Base-by-base conservation (phyloP, 495 filamentous ascomycete genomes). In the Filosporella fistucella region DNA sequence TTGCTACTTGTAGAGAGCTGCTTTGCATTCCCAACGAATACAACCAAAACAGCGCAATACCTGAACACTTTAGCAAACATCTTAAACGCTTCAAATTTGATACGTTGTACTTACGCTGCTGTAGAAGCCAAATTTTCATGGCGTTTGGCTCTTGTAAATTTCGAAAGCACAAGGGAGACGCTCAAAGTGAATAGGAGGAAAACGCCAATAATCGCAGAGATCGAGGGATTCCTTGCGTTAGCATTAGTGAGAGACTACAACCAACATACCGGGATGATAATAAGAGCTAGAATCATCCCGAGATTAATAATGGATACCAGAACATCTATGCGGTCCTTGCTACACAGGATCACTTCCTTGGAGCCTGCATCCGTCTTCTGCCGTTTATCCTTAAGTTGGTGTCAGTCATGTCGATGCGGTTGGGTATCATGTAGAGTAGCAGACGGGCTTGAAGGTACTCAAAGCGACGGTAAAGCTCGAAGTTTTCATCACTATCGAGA, bases 361-460 rank as follows among this genome's bases (percentile, higher is more conserved):
- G 4, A 12, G 18, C 16, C 18, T 26, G 30, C 16, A 13, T 56
- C 30, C 1, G 36, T 35, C 29, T 51, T 56, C 29, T 13, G 4
- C 4, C 22, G 12, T 14, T 36, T 13, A 2, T 53, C 34, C 29
- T 50, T 11, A 16, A 17, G 21, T n/a, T 10, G 12, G 14, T 21
- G 6, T 36, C 2, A 24, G 13, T 29, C 8, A 4, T 20, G 17
- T 29, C 3, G 8, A 14, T 34, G 17, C 2, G 8, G 40, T 67
- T 59, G 33, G 66, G 63, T 40, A 71, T 67, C 25, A 62, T 63
- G 29, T 69, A 50, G 0, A 73, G 49, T 2, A 73, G 42, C 6
- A 71, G 29, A 18, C 69, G 54, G 9, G 47, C 57, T 18, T 66
- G 64, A 6, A 73, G 45, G 28, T 55, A 65, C 3, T 52, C 55